Evolutionary conservation across 2,329 filamentous ascomycete species (phyloP).

Genomic region (Colletotrichum cereale): DNA sequence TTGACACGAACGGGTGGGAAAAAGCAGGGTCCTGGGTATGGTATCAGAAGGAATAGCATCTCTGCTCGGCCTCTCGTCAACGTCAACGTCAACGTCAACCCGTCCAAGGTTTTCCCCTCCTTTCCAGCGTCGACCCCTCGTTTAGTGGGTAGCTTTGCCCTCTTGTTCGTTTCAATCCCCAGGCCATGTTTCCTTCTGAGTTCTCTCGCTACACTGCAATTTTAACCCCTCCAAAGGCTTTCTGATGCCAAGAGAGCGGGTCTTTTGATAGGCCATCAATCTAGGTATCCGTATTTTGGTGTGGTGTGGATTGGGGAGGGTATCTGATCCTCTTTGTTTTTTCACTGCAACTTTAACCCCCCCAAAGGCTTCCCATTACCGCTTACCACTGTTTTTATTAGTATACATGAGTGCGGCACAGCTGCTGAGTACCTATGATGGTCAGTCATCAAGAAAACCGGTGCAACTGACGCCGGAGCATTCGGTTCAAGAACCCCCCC

Average conservation of each 20-base stretch:
- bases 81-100: no score
- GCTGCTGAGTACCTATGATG: not conserved
- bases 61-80: not conserved
- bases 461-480: no score
- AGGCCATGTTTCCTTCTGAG: not conserved
- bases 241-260: not conserved
- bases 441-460: not conserved
- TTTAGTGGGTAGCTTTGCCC: not conserved
- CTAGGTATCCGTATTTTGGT: no score
- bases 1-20: not conserved
- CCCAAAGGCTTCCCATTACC: not conserved
- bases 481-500: no score
- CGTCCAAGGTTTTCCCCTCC: not conserved
- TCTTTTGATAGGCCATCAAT: no score
- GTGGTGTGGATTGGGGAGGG: no score
- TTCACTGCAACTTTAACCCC: slow-evolving; percentile 26
- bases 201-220: slow-evolving; percentile 20
- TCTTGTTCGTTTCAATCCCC: not conserved
- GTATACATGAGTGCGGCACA: not conserved
- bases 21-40: not conserved
- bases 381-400: not conserved
- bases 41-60: not conserved
- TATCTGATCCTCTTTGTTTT: no score
- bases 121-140: not conserved
- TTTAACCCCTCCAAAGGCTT: not conserved